Evolutionary conservation across 2,329 filamentous ascomycete species (phyloP).

Genomic region (Exophiala sp.): DNA sequence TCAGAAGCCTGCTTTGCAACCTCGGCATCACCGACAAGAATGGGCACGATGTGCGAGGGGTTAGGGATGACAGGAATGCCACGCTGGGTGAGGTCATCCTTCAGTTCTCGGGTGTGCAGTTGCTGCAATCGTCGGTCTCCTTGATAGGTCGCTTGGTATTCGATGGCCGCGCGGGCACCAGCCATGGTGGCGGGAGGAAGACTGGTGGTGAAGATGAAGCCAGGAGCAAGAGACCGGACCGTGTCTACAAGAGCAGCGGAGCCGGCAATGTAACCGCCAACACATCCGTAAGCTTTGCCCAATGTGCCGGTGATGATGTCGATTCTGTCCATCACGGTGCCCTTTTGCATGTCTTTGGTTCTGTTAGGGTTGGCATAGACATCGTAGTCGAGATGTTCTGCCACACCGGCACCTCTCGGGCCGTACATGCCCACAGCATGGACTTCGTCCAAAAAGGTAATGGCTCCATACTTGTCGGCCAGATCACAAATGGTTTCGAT

Average conservation of each 20-base stretch:
- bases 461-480: constrained; percentile 92
- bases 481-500: constrained; percentile 95
- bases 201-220: constrained; percentile 98
- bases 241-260: constrained; percentile 81
- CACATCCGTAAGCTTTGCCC: constrained; percentile 95
- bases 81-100: constrained; percentile 67
- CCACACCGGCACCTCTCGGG: constrained; percentile 88
- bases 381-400: constrained; percentile 93
- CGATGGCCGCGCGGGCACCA: constrained; percentile 81
- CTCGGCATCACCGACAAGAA: constrained; percentile 90
- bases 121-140: constrained; percentile 90
- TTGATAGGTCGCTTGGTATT: constrained; percentile 81
- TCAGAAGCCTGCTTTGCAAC: constrained; percentile 88
- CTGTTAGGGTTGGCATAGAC: constrained; percentile 65
- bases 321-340: constrained; percentile 89
- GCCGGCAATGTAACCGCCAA: constrained; percentile 95
- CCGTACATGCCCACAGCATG: constrained; percentile 99
- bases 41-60: constrained; percentile 89
- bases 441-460: constrained; percentile 97
- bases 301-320: constrained; percentile 98
- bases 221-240: constrained; percentile 87
- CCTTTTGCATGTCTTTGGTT: constrained; percentile 50
- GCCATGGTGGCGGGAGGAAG: constrained; percentile 96
- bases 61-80: constrained; percentile 98
- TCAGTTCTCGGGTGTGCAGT: constrained; percentile 90